Conservation (phyloP, 352 stramenopile genomes). For the Globisporangium rhizosaccharum region DNA sequence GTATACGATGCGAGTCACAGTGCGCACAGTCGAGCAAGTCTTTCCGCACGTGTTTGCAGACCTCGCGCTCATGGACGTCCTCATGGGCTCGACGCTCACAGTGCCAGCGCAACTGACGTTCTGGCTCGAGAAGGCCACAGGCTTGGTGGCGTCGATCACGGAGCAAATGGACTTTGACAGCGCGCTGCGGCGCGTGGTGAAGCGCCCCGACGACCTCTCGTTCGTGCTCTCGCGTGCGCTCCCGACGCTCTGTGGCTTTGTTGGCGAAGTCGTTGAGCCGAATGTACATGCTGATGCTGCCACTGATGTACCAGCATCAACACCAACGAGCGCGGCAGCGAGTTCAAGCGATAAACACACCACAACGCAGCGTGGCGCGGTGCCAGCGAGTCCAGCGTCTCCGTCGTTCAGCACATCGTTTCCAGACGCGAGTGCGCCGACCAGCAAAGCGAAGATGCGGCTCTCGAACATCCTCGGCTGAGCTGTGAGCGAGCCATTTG, state of each 20-base stretch:
- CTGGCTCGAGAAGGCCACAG: constrained; percentile 14
- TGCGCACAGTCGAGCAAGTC: constrained; percentile 13
- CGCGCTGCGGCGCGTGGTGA: constrained; percentile 20
- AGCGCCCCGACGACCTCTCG: constrained; percentile 17
- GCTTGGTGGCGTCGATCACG: constrained; percentile 13
- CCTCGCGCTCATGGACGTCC: background rate
- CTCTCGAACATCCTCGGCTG: constrained; percentile 9
- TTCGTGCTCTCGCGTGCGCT: constrained; percentile 14
- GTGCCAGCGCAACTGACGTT: constrained; percentile 16
- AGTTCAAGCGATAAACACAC: no score
- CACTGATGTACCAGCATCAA: no score
- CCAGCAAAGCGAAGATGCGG: constrained; percentile 4
- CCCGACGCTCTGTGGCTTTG: constrained; percentile 8
- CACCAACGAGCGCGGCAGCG: no score
- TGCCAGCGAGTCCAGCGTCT: background rate
- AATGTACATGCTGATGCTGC: no score
- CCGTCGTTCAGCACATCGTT: no score
- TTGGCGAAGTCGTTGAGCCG: background rate
- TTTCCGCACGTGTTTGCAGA: constrained; percentile 9
- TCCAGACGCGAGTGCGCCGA: background rate
- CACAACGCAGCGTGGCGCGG: no score
- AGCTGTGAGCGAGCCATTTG: no score
- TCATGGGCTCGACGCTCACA: constrained; percentile 6
- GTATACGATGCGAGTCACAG: constrained; percentile 11
- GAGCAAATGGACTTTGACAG: constrained; percentile 27